These are phyloP conservation scores for Sarocladiaceae sp. DNA, from an alignment of 2,329 filamentous ascomycete genomes.

Conservation along the genomic window DNA sequence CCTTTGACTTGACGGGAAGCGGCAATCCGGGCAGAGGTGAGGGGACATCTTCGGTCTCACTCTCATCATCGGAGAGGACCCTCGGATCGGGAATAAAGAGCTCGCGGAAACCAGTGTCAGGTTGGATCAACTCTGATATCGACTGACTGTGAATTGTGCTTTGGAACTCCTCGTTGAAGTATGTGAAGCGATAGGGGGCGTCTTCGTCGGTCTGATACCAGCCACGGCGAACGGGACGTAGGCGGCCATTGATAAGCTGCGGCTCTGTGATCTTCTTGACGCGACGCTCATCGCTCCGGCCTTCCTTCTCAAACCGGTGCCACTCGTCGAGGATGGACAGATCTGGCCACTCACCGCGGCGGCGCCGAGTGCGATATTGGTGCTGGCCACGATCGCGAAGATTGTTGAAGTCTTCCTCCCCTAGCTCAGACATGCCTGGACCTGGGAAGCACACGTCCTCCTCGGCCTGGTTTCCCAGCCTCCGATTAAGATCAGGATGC, in stretches of 20 bases:
- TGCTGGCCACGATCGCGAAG: conserved; percentile 40
- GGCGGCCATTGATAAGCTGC: conserved; percentile 81
- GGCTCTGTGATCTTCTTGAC: conserved; percentile 93
- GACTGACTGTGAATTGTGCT: conserved; percentile 95
- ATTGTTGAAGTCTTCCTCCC: conserved; percentile 59
- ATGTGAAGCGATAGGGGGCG: conserved; percentile 90
- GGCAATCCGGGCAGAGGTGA: no score
- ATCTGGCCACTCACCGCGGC: conserved; percentile 80
- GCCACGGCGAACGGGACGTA: conserved; percentile 72
- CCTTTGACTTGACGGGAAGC: conserved; percentile 19
- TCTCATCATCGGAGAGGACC: conserved; percentile 68
- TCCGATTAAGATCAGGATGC: conserved; percentile 13
- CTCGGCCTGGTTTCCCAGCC: conserved; percentile 59
- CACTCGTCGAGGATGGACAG: conserved; percentile 80
- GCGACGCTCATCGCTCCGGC: conserved; percentile 71
- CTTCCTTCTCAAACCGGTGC: conserved; percentile 84
- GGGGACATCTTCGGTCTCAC: conserved; percentile 52
- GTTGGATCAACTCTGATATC: conserved; percentile 87
- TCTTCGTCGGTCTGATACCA: conserved; percentile 92
- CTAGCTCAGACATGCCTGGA: conserved; percentile 67
- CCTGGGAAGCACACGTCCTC: conserved; percentile 93
- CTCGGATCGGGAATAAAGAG: conserved; percentile 87
- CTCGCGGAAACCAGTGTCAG: conserved; percentile 77
- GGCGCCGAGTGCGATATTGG: conserved; percentile 44
- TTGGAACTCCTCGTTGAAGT: conserved; percentile 96